Base-by-base conservation (phyloP, 108 stramenopile genomes). In the Nannochloropsis gaditana region DNA sequence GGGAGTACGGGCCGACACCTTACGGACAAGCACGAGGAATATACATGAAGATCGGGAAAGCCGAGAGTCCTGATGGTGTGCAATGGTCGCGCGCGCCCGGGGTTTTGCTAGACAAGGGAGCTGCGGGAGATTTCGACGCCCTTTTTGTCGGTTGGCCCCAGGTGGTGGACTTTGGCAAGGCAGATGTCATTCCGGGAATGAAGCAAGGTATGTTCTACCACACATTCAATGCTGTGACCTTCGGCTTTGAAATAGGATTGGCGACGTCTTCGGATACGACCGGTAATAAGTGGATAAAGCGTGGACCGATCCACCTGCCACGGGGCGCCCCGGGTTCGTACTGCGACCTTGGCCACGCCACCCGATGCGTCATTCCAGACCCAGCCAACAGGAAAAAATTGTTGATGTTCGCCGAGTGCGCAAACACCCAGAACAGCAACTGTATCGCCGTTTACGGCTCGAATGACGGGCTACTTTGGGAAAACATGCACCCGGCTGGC, bases 201-300 rank as follows among this genome's bases (percentile, higher is more conserved):
- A 73, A 73, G 59, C 59, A n/a, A 15, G 59, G 59, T 73, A 73
- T 73, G 59, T 73, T 73, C n/a, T 73, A 73, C n/a, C 59, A 73
- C n/a, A 73, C 59, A 15, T 73, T 73, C n/a, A 73, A 73, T 73
- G n/a, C 59, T 6, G 59, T n/a, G n/a, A 73, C 59, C 1, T 73
- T 73, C 6, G 59, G 59, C 4, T 73, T 73, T 73, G 59, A 73
- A 73, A 73, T 73, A 15, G 59, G 59, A 3, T n/a, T 73, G 15
- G 59, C 59, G 19, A 73, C 59, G 59, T 73, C 59, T 8, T 15
- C 59, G 3, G 59, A 73, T n/a, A 6, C 59, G 19, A 73, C 15
- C 19, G 59, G 59, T 73, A n/a, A 73, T 15, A 73, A 73, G n/a
- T 73, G 59, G 59, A 73, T n/a, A 2, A 73, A 73, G 59, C 59